Conservation (phyloP, 768 basidiomycete genomes). For the Mrakia hoshinonis region DNA sequence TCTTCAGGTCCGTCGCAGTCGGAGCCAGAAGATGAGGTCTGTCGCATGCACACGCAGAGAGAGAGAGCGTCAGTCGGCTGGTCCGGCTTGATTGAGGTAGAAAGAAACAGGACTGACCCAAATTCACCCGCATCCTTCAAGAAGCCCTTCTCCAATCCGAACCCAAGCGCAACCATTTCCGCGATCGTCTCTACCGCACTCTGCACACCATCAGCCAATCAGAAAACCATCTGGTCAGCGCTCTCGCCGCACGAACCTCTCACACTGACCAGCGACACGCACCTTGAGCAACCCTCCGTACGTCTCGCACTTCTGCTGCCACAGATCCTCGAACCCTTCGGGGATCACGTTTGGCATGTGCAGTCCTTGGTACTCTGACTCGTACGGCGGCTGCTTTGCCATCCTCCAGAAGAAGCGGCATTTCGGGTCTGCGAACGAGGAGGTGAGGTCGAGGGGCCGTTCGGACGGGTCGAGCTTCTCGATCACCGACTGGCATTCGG, state of each 20-base stretch:
- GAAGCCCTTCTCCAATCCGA: constrained; percentile 60
- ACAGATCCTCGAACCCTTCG: constrained; percentile 51
- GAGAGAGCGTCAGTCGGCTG: neutral
- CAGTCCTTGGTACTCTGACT: constrained; percentile 64
- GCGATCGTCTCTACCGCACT: constrained; percentile 73
- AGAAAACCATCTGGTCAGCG: too few relatives aligned
- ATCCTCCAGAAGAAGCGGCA: constrained; percentile 84
- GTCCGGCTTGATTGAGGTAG: neutral
- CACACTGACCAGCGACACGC: neutral
- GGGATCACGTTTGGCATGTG: constrained; percentile 80
- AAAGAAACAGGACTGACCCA: constrained; percentile 52
- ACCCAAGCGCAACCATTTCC: constrained; percentile 75
- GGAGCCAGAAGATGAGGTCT: constrained; percentile 85
- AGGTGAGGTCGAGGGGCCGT: constrained; percentile 62
- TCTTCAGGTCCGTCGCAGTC: constrained; percentile 79
- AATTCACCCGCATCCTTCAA: constrained; percentile 75
- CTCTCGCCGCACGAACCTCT: neutral
- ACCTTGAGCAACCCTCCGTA: constrained; percentile 43
- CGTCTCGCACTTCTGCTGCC: constrained; percentile 58
- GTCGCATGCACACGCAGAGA: constrained; percentile 19
- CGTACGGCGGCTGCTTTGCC: constrained; percentile 55
- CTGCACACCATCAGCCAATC: too few relatives aligned
- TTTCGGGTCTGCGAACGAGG: constrained; percentile 73
- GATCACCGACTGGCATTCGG: constrained; percentile 74
- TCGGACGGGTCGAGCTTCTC: constrained; percentile 64